Evolutionary conservation across 2,329 filamentous ascomycete species (phyloP).

Genomic region (Beauveria scarabaeidicola): DNA sequence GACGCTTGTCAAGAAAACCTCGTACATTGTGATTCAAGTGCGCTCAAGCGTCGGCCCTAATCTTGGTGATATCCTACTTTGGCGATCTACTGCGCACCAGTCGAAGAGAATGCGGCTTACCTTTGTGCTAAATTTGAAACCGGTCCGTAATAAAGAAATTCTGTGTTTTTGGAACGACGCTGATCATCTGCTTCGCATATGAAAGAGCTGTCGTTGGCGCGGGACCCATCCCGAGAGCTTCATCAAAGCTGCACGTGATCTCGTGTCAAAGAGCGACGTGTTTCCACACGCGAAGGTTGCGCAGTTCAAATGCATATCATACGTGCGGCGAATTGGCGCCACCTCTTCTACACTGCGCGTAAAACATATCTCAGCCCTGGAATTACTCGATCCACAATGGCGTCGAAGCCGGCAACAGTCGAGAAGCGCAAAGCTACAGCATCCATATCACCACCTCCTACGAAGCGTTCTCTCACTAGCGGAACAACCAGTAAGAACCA

Average conservation of each 20-base stretch:
- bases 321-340: not conserved
- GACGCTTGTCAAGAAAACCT: constrained; percentile 49
- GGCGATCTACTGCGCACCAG: too few species aligned
- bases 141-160: not conserved
- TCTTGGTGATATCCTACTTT: not conserved
- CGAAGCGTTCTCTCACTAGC: constrained; percentile 45
- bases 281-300: not conserved
- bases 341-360: not conserved
- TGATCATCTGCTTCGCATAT: not conserved
- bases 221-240: not conserved
- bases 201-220: not conserved
- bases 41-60: not conserved
- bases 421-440: constrained; percentile 31
- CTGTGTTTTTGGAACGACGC: not conserved
- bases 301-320: not conserved
- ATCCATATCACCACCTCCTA: constrained; percentile 43
- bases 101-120: too few species aligned
- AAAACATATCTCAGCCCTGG: not conserved
- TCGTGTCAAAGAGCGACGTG: constrained; percentile 4
- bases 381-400: not conserved
- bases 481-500: constrained; percentile 38
- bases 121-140: not conserved
- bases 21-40: constrained; percentile 37
- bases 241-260: constrained; percentile 1
- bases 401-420: not conserved